Percentiles rank a stretch among this genome's conserved stretches.
Conservation (phyloP, 352 stramenopile species). For the Phytophthora cajani region DNA sequence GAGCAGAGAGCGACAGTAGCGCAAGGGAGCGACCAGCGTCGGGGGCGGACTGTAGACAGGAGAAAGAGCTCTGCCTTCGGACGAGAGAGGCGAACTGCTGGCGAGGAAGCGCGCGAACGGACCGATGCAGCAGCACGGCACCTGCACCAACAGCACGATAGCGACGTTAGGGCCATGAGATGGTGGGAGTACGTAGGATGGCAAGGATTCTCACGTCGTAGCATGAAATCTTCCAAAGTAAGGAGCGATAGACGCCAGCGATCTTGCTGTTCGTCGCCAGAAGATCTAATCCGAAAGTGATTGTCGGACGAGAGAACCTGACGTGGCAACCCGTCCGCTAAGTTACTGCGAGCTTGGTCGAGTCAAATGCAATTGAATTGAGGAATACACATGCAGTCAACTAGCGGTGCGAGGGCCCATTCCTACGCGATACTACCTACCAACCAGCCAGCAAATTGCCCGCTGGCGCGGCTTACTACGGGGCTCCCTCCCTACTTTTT, state of each 20-base stretch:
- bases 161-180: neutral
- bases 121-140: slow-evolving; percentile 25
- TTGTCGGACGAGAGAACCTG: slow-evolving; percentile 12
- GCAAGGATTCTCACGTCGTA: slow-evolving; percentile 28
- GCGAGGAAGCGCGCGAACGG: slow-evolving; percentile 26
- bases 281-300: neutral
- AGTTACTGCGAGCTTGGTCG: neutral
- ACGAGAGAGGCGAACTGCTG: slow-evolving; percentile 16
- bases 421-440: slow-evolving; percentile 8
- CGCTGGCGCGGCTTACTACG: slow-evolving; percentile 9
- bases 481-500: slow-evolving; percentile 43
- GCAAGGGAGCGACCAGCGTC: slow-evolving; percentile 11
- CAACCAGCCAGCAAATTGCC: neutral
- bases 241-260: neutral
- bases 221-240: slow-evolving; percentile 32
- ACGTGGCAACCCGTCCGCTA: slow-evolving; percentile 19
- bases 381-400: slow-evolving; percentile 25
- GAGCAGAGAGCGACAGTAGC: slow-evolving; percentile 32
- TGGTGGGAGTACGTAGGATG: neutral
- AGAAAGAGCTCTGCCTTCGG: slow-evolving; percentile 7
- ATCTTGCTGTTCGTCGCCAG: slow-evolving; percentile 9
- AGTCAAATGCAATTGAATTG: slow-evolving; percentile 20
- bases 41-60: slow-evolving; percentile 15
- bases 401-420: slow-evolving; percentile 13
- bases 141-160: slow-evolving; percentile 21